These are phyloP conservation scores for Colletotrichum somersetense DNA, from an alignment of 2,329 filamentous ascomycete species.

Conservation along the genomic window DNA sequence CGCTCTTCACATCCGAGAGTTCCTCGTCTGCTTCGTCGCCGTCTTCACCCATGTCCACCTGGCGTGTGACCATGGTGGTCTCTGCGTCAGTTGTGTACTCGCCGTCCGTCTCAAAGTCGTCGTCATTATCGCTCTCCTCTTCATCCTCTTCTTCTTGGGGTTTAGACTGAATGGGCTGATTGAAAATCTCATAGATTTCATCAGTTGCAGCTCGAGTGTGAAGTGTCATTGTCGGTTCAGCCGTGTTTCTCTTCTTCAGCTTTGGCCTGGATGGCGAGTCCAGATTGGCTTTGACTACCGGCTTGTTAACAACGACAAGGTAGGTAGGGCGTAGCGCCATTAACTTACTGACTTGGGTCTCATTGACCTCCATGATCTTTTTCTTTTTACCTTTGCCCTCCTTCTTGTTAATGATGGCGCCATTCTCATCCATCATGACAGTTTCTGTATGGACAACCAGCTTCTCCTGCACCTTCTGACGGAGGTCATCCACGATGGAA, in stretches of 20 bases:
- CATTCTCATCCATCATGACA: conserved; percentile 70
- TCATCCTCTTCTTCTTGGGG: conserved; percentile 51
- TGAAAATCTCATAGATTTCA: conserved; percentile 98
- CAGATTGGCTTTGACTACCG: conserved; percentile 88
- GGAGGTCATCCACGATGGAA: conserved; percentile 42
- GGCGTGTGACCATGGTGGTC: conserved; percentile 82
- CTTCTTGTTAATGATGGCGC: conserved; percentile 60
- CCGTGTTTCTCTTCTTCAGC: conserved; percentile 78
- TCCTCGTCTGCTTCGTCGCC: conserved; percentile 61
- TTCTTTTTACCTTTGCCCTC: conserved; percentile 73
- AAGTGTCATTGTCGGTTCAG: conserved; percentile 97
- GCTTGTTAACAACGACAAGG: conserved; percentile 47
- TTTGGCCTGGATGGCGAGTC: conserved; percentile 91
- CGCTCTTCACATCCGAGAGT: conserved; percentile 69
- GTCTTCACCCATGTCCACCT: conserved; percentile 66
- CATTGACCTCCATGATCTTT: conserved; percentile 87
- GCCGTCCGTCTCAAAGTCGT: conserved; percentile 78
- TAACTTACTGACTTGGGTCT: conserved; percentile 89
- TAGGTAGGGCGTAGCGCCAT: not conserved
- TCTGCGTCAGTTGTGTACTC: conserved; percentile 90
- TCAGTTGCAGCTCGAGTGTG: conserved; percentile 96
- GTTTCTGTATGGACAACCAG: conserved; percentile 60
- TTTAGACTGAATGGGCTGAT: conserved; percentile 75
- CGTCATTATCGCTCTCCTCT: conserved; percentile 65
- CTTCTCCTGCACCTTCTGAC: conserved; percentile 51